Conservation (phyloP, 2,329 filamentous ascomycete genomes). For the Ascochyta koolunga region DNA sequence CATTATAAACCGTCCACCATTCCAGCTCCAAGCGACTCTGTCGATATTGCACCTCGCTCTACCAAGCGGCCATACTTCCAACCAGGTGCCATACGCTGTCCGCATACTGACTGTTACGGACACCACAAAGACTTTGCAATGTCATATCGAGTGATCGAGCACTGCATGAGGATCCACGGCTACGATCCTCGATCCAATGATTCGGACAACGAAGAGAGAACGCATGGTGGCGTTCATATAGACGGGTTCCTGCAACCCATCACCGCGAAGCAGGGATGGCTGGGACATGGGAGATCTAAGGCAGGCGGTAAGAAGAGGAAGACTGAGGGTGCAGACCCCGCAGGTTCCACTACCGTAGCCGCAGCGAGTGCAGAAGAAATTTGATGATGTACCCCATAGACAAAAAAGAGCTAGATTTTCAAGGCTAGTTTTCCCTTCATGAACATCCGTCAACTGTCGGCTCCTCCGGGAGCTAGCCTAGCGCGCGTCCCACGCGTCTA, state of each 20-base stretch:
- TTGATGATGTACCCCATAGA: not conserved
- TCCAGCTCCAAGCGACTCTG: conserved; percentile 14
- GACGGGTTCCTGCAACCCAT: conserved; percentile 71
- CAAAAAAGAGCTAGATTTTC: too few relatives aligned
- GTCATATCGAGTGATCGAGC: conserved; percentile 47
- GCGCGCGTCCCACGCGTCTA: conserved; percentile 7
- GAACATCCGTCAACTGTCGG: not conserved
- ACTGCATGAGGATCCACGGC: conserved; percentile 55
- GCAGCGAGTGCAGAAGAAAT: not conserved
- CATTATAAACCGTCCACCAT: conserved; percentile 45
- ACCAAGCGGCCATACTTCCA: conserved; percentile 38
- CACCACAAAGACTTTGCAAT: conserved; percentile 34
- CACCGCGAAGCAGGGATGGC: conserved; percentile 37
- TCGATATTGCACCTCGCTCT: not conserved
- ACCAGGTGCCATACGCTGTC: conserved; percentile 36
- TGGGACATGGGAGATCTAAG: conserved; percentile 32
- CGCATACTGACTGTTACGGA: conserved; percentile 39
- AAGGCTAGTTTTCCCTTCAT: not conserved
- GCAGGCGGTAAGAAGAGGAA: conserved; percentile 17
- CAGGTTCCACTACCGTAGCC: not conserved
- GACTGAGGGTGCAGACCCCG: not conserved
- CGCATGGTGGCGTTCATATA: conserved; percentile 68
- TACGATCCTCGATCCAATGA: conserved; percentile 49
- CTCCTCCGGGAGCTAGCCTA: conserved; percentile 1
- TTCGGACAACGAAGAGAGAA: conserved; percentile 54